A percentile compares a stretch with the other conserved stretches of the same genome.
These are phyloP conservation scores for Chlamydomonas sphaeroides DNA, from an alignment of 139 green algal species.

Conservation along the genomic window DNA sequence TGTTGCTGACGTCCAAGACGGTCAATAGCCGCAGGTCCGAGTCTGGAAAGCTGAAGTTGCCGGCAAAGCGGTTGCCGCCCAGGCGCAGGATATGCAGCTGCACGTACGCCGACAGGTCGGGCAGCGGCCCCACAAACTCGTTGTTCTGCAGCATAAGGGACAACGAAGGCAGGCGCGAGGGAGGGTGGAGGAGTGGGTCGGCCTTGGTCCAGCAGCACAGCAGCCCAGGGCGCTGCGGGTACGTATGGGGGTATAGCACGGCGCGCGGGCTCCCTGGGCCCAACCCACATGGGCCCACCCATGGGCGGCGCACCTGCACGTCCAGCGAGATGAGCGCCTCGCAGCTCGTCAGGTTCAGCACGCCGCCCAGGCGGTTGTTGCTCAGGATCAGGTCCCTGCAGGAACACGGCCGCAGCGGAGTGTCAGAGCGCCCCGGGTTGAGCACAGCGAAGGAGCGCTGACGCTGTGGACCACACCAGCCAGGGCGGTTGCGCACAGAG, in stretches of 20 bases:
- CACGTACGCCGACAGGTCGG: conserved; percentile 16
- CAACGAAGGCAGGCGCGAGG: too few species aligned
- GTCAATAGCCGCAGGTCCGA: conserved; percentile 6
- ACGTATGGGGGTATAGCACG: too few species aligned
- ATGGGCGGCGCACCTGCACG: conserved; percentile 4
- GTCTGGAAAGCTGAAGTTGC: neutral
- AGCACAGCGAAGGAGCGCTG: too few species aligned
- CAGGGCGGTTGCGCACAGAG: too few species aligned
- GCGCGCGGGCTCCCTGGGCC: too few species aligned
- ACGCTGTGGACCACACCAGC: too few species aligned
- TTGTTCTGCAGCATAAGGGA: conserved; percentile 36
- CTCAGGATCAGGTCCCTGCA: conserved; percentile 28
- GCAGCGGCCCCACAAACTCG: conserved; percentile 10
- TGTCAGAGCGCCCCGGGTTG: too few species aligned
- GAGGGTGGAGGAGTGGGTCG: neutral
- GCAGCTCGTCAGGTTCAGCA: neutral
- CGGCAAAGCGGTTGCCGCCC: conserved; percentile 53
- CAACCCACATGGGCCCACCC: too few species aligned
- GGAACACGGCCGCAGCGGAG: too few species aligned
- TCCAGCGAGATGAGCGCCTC: conserved; percentile 19
- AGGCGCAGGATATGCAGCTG: conserved; percentile 49
- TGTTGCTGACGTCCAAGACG: conserved; percentile 26
- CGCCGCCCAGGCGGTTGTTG: conserved; percentile 21
- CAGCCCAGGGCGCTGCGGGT: too few species aligned
- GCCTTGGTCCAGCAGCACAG: too few species aligned